Conservation (phyloP, 169 alveolate species). For the Plasmodium vivax region DNA sequence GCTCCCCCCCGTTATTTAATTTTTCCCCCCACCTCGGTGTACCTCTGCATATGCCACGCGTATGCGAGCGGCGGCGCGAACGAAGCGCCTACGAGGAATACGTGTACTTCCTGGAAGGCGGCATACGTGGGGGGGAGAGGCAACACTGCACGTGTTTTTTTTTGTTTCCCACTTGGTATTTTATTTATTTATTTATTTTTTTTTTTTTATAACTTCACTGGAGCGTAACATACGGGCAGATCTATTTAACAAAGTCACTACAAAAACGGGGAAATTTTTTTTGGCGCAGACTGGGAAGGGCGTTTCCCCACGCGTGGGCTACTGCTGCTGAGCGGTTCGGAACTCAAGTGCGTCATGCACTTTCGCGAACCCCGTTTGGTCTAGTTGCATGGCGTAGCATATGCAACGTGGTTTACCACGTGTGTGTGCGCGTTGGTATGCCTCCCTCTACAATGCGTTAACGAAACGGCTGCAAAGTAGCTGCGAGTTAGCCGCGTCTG, state of each 20-base stretch:
- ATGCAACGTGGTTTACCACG: neutral
- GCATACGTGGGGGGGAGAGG: neutral
- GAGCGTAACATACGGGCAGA: neutral
- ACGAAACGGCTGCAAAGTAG: too few relatives aligned
- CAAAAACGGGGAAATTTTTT: neutral
- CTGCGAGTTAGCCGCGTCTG: too few relatives aligned
- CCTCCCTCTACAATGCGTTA: too few relatives aligned
- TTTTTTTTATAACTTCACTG: neutral
- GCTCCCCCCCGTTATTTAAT: neutral
- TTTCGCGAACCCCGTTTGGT: neutral
- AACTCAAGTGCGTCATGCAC: neutral
- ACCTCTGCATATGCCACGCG: neutral
- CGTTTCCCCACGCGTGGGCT: neutral
- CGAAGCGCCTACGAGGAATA: neutral
- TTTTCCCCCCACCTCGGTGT: neutral
- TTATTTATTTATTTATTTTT: neutral
- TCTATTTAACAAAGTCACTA: neutral
- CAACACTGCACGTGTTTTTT: neutral
- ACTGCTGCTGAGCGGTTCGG: neutral
- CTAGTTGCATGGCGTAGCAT: neutral
- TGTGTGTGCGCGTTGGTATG: neutral
- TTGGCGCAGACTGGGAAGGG: neutral
- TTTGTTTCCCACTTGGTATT: neutral
- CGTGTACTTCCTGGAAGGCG: neutral
- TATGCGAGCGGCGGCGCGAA: neutral